Percentiles rank a stretch among this genome's conserved stretches.
Evolutionary conservation across 169 alveolate genomes (phyloP).

Genomic region (Eimeria zaria): DNA sequence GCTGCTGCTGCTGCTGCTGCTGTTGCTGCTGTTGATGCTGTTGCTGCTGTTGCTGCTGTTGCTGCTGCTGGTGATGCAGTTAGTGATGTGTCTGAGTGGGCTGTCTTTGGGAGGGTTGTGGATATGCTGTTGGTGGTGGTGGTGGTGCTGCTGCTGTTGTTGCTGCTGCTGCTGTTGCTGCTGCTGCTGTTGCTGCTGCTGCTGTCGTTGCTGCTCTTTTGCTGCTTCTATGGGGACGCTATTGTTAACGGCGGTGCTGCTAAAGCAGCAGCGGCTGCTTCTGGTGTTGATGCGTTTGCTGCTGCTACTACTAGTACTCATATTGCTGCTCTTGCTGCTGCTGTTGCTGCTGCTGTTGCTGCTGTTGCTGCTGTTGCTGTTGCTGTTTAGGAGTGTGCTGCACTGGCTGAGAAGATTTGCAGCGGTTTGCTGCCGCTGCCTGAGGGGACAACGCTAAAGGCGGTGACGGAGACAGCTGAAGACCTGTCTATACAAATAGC

Average conservation of each 20-base stretch:
- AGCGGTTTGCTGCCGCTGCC: not conserved
- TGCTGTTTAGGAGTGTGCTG: constrained; percentile 9
- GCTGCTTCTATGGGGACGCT: too few relatives aligned
- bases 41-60: not conserved
- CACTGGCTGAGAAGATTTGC: not conserved
- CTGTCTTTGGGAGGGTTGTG: too few relatives aligned
- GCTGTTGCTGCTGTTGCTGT: constrained; percentile 21
- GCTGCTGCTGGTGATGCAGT: constrained; percentile 4
- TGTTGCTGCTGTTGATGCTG: not conserved
- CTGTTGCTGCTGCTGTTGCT: constrained; percentile 13
- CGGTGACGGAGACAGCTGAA: constrained; percentile 20
- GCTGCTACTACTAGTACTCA: not conserved
- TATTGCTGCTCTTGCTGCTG: not conserved
- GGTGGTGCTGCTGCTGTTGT: not conserved
- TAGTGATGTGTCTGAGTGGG: too few relatives aligned
- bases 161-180: not conserved
- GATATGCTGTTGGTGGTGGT: not conserved
- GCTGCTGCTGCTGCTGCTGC: not conserved
- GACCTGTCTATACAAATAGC: constrained; percentile 10
- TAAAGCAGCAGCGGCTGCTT: too few relatives aligned
- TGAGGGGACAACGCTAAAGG: constrained; percentile 8
- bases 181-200: not conserved
- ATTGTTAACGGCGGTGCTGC: too few relatives aligned
- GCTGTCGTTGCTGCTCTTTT: too few relatives aligned
- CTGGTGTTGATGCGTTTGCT: too few relatives aligned